Base-by-base conservation (phyloP, 2,329 filamentous ascomycete species). In the Epichloe sibirici region DNA sequence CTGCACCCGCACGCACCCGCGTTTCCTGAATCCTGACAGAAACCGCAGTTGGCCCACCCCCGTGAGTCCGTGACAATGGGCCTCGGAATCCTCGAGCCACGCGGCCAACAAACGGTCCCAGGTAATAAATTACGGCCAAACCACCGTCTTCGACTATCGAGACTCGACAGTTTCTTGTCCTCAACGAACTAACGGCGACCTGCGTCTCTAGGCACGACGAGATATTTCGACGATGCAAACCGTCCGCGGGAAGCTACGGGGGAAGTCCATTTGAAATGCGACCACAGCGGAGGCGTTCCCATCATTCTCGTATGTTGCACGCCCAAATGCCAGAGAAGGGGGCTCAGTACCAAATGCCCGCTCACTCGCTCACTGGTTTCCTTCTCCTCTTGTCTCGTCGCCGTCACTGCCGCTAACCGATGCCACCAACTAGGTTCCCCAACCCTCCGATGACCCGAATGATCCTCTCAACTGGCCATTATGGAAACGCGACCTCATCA, bases 391-490 rank as follows among this genome's bases (percentile, higher is more conserved):
- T 31, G 31, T 8, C 31, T 45, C 42, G 11, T 13, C 12, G 42
- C 23, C 42, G 5, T 8, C 15, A 15, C 15, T n/a, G 23, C 5
- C 4, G 42, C 9, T 31, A 9, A 15, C 12, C 5, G 9, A 31
- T 45, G 21, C 43, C 43, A 4, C 23, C 45, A 6, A 34, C 11
- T n/a, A 76, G 72, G 71, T 76, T 5, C 91, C 91, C 5, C 91
- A 96, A 63, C 91, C 91, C 2, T 90, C 85, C 56, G 86, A 95
- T 67, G 88, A 95, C 65, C 88, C 88, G 4, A 91, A 94, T 65
- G 90, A 96, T 68, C 90, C 89, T 34, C 74, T 95, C 57, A 77
- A 75, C 65, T 96, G 90, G 90, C 86, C 90, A 23, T 68, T 95
- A 55, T 91, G 87, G 86, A 81, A 80, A 59, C 87, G 90, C 64